phyloP scores from a whole-genome alignment of 331 rosid genomes.

The Quercus lobata region DNA sequence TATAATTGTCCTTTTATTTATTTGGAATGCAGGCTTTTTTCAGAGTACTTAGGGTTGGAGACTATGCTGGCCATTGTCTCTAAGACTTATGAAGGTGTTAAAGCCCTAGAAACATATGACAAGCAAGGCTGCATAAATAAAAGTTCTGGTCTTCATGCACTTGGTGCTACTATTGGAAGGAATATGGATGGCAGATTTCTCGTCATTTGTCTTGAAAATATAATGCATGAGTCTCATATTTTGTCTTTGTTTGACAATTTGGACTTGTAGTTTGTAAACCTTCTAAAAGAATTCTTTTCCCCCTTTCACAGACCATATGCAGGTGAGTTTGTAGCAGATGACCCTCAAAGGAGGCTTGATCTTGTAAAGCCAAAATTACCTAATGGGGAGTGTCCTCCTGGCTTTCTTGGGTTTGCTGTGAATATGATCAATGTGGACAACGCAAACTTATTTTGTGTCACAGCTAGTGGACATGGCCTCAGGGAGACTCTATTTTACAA shows the following conservation, averaged over 20 bases:
- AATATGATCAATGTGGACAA: conserved; percentile 71
- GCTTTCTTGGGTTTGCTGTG: conserved; percentile 92
- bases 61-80: conserved; percentile 86
- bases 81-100: conserved; percentile 69
- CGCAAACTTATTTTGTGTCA: conserved; percentile 44
- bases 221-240: conserved; percentile 35
- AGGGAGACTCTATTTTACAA: conserved; percentile 75
- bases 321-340: conserved; percentile 60
- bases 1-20: conserved; percentile 3
- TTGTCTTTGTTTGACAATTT: not conserved
- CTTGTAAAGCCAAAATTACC: conserved; percentile 76
- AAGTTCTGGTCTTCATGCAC: conserved; percentile 70
- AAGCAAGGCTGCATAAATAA: conserved; percentile 53
- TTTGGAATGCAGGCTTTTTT: conserved; percentile 68
- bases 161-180: conserved; percentile 73
- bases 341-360: conserved; percentile 76
- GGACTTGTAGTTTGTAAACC: conserved; percentile 11
- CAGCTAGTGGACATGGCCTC: conserved; percentile 70
- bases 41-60: conserved; percentile 81
- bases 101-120: conserved; percentile 76
- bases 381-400: conserved; percentile 75
- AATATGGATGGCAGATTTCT: conserved; percentile 64
- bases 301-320: conserved; percentile 56
- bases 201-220: conserved; percentile 76
- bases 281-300: not conserved